A percentile compares a stretch with the other conserved stretches of the same genome.
phyloP scores from a whole-genome alignment of 331 rosid genomes.

The Quercus tomentella region DNA sequence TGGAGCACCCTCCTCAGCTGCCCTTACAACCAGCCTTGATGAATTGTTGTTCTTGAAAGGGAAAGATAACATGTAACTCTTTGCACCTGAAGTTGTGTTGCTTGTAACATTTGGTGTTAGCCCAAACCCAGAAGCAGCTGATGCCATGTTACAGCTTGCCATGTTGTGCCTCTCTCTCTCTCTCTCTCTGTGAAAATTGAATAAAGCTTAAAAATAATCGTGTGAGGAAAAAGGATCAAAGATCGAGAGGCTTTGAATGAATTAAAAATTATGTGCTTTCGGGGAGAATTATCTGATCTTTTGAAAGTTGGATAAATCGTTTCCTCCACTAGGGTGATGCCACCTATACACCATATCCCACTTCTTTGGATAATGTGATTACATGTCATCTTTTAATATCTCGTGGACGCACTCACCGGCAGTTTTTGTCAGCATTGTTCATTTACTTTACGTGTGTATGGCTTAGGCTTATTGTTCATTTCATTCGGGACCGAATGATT shows the following conservation, averaged over 20 bases:
- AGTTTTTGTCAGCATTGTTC: no score
- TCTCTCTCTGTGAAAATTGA: neutral
- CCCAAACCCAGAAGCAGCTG: conserved; percentile 74
- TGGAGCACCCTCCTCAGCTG: conserved; percentile 55
- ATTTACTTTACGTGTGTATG: no score
- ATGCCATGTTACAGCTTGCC: conserved; percentile 64
- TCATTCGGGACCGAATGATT: neutral
- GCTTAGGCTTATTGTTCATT: no score
- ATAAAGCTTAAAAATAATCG: neutral
- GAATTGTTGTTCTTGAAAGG: conserved; percentile 31
- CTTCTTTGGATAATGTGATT: conserved; percentile 58
- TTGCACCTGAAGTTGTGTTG: conserved; percentile 30
- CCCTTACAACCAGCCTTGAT: conserved; percentile 54
- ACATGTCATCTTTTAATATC: conserved; percentile 20
- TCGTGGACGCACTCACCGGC: no score
- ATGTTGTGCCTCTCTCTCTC: conserved; percentile 7
- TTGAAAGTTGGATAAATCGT: conserved; percentile 27
- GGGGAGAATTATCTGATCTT: conserved; percentile 51
- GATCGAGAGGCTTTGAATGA: conserved; percentile 41
- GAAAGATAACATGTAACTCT: conserved; percentile 30
- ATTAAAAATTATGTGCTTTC: conserved; percentile 11
- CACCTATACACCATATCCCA: conserved; percentile 68
- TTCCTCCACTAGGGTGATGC: conserved; percentile 59
- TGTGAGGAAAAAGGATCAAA: conserved; percentile 9
- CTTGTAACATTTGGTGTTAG: conserved; percentile 44